phyloP scores from a whole-genome alignment of 805 yeast genomes.

The Starmera amethionina region DNA sequence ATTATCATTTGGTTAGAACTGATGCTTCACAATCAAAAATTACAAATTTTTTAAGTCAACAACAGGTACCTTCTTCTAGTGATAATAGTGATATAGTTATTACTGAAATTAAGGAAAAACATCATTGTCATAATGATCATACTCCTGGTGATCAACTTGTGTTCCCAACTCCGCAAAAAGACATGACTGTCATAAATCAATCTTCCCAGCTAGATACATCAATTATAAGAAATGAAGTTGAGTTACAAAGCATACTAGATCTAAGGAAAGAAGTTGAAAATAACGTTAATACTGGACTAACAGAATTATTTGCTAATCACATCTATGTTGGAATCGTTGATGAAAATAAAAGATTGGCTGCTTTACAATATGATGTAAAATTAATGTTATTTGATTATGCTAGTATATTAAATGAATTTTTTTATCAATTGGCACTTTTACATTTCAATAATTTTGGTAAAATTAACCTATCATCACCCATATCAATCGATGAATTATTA shows the following conservation, averaged over 20 bases:
- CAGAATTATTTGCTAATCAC: conserved; percentile 58
- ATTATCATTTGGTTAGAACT: conserved; percentile 60
- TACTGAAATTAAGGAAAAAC: too few species aligned
- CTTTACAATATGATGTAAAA: conserved; percentile 78
- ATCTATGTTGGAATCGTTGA: conserved; percentile 82
- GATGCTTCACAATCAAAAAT: conserved; percentile 56
- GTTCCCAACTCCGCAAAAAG: too few species aligned
- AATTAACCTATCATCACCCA: conserved; percentile 27
- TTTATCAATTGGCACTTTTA: conserved; percentile 70
- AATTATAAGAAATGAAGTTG: conserved; percentile 30
- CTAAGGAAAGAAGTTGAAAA: conserved; percentile 43
- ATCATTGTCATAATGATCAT: too few species aligned
- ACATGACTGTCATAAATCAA: too few species aligned
- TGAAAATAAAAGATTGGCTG: conserved; percentile 52
- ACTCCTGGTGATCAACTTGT: too few species aligned
- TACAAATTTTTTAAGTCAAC: conserved; percentile 24
- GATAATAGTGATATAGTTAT: too few species aligned
- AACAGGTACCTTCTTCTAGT: too few species aligned
- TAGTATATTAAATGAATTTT: conserved; percentile 53
- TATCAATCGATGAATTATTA: conserved; percentile 29
- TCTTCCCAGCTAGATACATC: conserved; percentile 1
- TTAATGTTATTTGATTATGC: conserved; percentile 77
- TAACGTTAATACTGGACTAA: conserved; percentile 39
- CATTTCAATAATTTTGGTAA: conserved; percentile 79
- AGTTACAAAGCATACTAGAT: conserved; percentile 47